These are phyloP conservation scores for Zizania latifolia DNA, from an alignment of 176 grass and related monocot species.

Conservation along the genomic window DNA sequence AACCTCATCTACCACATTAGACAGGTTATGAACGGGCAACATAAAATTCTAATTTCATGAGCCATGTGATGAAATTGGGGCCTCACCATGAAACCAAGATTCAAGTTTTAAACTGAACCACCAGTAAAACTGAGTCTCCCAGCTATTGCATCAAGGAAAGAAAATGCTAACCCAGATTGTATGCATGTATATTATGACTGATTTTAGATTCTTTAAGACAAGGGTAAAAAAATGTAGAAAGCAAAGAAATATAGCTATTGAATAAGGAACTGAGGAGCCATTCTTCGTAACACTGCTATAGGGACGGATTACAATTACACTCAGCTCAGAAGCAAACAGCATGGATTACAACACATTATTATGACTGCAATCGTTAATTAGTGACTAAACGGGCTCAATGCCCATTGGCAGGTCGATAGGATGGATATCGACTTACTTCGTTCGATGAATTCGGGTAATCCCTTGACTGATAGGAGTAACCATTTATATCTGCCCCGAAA, in stretches of 20 bases:
- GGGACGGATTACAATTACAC: constrained; percentile 50
- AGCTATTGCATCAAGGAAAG: background rate
- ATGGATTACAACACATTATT: constrained; percentile 66
- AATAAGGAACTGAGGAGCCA: constrained; percentile 22
- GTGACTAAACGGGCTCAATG: constrained; percentile 39
- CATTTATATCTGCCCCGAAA: constrained; percentile 42
- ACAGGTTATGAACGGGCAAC: no score
- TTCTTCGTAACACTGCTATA: constrained; percentile 45
- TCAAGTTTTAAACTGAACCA: no score
- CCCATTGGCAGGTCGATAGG: constrained; percentile 65
- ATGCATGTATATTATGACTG: background rate
- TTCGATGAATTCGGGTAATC: constrained; percentile 47
- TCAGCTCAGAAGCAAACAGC: constrained; percentile 46
- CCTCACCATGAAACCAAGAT: no score
- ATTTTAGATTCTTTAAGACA: background rate
- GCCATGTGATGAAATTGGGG: no score
- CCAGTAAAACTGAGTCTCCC: no score
- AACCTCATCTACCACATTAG: no score
- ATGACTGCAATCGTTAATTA: constrained; percentile 34
- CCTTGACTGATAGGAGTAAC: constrained; percentile 44
- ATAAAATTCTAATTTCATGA: no score
- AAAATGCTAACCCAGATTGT: background rate
- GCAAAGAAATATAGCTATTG: constrained; percentile 21
- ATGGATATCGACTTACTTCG: constrained; percentile 34
- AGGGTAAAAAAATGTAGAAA: constrained; percentile 8